Percentiles rank a stretch among this genome's conserved stretches.
Evolutionary conservation across 2,329 filamentous ascomycete genomes (phyloP).

Genomic region (Phialophora tarda): DNA sequence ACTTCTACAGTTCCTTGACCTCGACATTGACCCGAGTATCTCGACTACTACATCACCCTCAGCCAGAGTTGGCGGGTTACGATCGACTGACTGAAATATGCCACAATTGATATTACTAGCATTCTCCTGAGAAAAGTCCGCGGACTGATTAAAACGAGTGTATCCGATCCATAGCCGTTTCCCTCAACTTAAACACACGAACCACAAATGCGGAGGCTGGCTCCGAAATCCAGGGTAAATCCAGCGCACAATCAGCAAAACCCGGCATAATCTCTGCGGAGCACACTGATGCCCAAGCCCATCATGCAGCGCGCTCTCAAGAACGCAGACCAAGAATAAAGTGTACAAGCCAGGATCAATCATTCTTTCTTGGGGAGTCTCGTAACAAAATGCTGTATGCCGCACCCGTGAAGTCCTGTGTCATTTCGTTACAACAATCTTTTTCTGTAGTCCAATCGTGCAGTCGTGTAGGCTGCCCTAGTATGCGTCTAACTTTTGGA

Average conservation of each 20-base stretch:
- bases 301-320: slow-evolving; percentile 23
- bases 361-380: slow-evolving; percentile 31
- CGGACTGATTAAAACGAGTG: slow-evolving; percentile 36
- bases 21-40: background rate
- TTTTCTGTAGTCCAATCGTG: slow-evolving; percentile 40
- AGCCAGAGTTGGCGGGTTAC: background rate
- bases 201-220: slow-evolving; percentile 25
- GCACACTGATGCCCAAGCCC: slow-evolving; percentile 23
- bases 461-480: slow-evolving; percentile 40
- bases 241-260: slow-evolving; percentile 16
- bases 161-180: slow-evolving; percentile 24
- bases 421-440: slow-evolving; percentile 39
- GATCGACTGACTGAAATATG: slow-evolving; percentile 1
- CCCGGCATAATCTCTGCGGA: slow-evolving; percentile 15
- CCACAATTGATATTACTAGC: slow-evolving; percentile 24
- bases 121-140: slow-evolving; percentile 16
- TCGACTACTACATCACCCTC: background rate
- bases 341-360: slow-evolving; percentile 36
- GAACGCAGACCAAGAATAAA: slow-evolving; percentile 24
- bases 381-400: slow-evolving; percentile 37
- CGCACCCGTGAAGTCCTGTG: slow-evolving; percentile 33
- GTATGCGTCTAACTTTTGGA: slow-evolving; percentile 41
- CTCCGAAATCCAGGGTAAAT: slow-evolving; percentile 25
- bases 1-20: background rate
- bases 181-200: slow-evolving; percentile 24